These are phyloP conservation scores for Daldinia childiae DNA, from an alignment of 495 filamentous ascomycete species.

Conservation along the genomic window DNA sequence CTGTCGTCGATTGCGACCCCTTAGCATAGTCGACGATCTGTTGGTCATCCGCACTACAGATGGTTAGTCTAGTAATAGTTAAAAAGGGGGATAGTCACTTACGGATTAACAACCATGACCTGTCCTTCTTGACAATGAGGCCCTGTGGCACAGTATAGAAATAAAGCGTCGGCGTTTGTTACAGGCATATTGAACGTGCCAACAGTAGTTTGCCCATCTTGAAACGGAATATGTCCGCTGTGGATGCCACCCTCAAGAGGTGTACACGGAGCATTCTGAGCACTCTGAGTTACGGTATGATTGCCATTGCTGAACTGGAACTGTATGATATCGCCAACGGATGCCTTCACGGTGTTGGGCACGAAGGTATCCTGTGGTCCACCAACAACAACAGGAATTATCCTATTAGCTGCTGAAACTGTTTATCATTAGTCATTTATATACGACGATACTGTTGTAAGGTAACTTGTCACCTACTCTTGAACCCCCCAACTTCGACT, in stretches of 20 bases:
- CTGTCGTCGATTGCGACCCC: slow-evolving; percentile 7
- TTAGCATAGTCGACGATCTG: slow-evolving; percentile 42
- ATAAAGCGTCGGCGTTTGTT: slow-evolving; percentile 58
- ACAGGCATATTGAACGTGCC: slow-evolving; percentile 56
- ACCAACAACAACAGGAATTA: slow-evolving; percentile 40
- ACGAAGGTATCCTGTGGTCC: slow-evolving; percentile 41
- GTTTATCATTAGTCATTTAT: slow-evolving; percentile 9
- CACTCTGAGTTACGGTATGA: slow-evolving; percentile 42
- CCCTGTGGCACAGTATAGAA: slow-evolving; percentile 60
- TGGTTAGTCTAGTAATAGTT: slow-evolving; percentile 1
- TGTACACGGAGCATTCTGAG: slow-evolving; percentile 59
- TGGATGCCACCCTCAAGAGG: slow-evolving; percentile 50
- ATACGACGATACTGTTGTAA: background rate
- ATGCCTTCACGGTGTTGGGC: slow-evolving; percentile 54
- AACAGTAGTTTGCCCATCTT: slow-evolving; percentile 52
- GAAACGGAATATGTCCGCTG: slow-evolving; percentile 42
- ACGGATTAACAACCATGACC: slow-evolving; percentile 61
- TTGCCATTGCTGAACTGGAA: slow-evolving; percentile 61
- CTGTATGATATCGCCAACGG: slow-evolving; percentile 58
- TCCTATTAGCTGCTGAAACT: slow-evolving; percentile 31
- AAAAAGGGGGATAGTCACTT: slow-evolving; percentile 1
- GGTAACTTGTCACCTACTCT: slow-evolving; percentile 3
- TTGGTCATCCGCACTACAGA: slow-evolving; percentile 28
- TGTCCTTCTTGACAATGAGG: slow-evolving; percentile 61
- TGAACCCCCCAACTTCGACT: slow-evolving; percentile 16